These are phyloP conservation scores for Agroathelia rolfsii DNA, from an alignment of 1,284 basidiomycete species.

Conservation along the genomic window DNA sequence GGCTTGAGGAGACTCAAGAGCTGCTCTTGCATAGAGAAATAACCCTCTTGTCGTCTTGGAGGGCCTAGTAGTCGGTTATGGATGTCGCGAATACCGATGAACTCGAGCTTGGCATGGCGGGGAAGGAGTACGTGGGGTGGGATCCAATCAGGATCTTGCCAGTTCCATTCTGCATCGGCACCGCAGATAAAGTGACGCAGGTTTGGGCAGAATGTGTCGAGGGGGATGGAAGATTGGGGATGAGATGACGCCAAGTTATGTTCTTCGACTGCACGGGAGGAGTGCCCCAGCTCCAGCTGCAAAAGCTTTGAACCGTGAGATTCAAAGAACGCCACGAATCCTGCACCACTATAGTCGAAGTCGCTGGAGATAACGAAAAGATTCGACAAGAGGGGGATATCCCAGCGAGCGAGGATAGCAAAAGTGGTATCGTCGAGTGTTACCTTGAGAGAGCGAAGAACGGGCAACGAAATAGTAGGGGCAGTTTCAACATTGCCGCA, in stretches of 20 bases:
- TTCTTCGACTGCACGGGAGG: slow-evolving; percentile 51
- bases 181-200: slow-evolving; percentile 59
- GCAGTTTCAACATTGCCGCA: no score
- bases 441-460: slow-evolving; percentile 56
- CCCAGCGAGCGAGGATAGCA: slow-evolving; percentile 45
- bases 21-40: slow-evolving; percentile 58
- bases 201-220: slow-evolving; percentile 57
- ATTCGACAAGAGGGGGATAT: slow-evolving; percentile 49
- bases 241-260: slow-evolving; percentile 43
- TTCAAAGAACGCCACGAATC: slow-evolving; percentile 55
- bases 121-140: slow-evolving; percentile 66
- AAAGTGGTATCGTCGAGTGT: slow-evolving; percentile 64
- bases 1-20: slow-evolving; percentile 44
- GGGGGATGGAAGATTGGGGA: slow-evolving; percentile 28
- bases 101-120: slow-evolving; percentile 44
- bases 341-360: slow-evolving; percentile 51
- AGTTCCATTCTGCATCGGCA: slow-evolving; percentile 71
- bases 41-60: slow-evolving; percentile 32
- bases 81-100: slow-evolving; percentile 65
- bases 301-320: slow-evolving; percentile 49
- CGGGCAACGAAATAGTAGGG: slow-evolving; percentile 42
- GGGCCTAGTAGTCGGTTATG: slow-evolving; percentile 41
- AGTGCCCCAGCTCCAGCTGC: slow-evolving; percentile 65
- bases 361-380: slow-evolving; percentile 59
- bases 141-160: slow-evolving; percentile 69